A percentile compares a stretch with the other conserved stretches of the same genome.
phyloP scores from a whole-genome alignment of 805 yeast genomes.

The Candida loeiensis region DNA sequence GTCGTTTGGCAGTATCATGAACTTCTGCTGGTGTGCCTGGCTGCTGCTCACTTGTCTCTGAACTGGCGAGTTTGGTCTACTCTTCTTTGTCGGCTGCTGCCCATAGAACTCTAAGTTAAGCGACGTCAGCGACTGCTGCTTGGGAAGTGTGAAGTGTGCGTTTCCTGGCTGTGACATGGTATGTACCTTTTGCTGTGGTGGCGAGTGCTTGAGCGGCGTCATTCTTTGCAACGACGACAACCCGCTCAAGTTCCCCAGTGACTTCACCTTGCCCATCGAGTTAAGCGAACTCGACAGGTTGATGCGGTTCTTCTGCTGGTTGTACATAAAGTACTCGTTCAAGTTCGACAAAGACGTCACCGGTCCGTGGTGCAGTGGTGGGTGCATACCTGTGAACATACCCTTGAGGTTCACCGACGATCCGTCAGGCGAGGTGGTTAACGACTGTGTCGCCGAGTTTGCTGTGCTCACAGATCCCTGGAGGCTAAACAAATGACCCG shows the following conservation, averaged over 20 bases:
- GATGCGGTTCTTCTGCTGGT: constrained; percentile 13
- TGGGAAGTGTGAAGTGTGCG: constrained; percentile 18
- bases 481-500: constrained; percentile 26
- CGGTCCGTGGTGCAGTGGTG: constrained; percentile 9
- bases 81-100: constrained; percentile 28
- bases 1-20: constrained; percentile 32
- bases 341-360: constrained; percentile 25
- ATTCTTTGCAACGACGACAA: constrained; percentile 32
- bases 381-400: constrained; percentile 9
- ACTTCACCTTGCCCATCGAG: constrained; percentile 23
- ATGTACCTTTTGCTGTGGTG: constrained; percentile 7
- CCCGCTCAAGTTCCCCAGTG: constrained; percentile 20
- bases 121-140: constrained; percentile 29
- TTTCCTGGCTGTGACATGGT: constrained; percentile 13
- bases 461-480: constrained; percentile 22
- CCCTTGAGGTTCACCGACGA: constrained; percentile 16
- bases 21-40: constrained; percentile 7
- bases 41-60: neutral
- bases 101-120: constrained; percentile 35
- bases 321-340: constrained; percentile 31
- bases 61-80: constrained; percentile 47
- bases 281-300: constrained; percentile 18
- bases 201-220: constrained; percentile 40
- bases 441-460: constrained; percentile 23
- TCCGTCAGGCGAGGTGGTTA: constrained; percentile 31